A percentile compares a stretch with the other conserved stretches of the same genome.
Evolutionary conservation across 2,329 filamentous ascomycete species (phyloP).

Genomic region (Penicillium sp.): DNA sequence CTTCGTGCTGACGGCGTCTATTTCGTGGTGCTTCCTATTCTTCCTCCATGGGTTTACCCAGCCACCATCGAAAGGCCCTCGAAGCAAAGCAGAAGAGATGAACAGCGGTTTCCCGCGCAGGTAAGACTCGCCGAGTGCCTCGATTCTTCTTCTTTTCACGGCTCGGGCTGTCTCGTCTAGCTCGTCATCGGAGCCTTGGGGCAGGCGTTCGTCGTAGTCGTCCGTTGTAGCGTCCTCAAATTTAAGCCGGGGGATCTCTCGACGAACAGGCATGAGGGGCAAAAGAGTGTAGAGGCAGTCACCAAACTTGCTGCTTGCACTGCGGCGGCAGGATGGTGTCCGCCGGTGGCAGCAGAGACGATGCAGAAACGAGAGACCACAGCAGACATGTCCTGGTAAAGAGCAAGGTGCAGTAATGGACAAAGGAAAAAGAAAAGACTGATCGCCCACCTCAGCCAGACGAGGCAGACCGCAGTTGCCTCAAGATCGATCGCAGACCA

Average conservation of each 20-base stretch:
- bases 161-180: conserved; percentile 27
- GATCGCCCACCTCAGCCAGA: background rate
- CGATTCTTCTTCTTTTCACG: conserved; percentile 41
- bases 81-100: conserved; percentile 43
- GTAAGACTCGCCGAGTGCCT: conserved; percentile 39
- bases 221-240: conserved; percentile 30
- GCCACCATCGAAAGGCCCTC: conserved; percentile 40
- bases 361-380: background rate
- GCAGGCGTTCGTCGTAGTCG: conserved; percentile 24
- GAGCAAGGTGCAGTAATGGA: background rate
- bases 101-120: conserved; percentile 40
- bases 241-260: conserved; percentile 29
- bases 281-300: background rate
- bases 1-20: background rate
- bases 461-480: background rate
- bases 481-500: background rate
- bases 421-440: background rate
- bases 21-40: conserved; percentile 16
- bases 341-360: background rate
- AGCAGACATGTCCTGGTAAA: background rate
- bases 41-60: conserved; percentile 48
- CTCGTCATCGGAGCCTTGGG: conserved; percentile 39
- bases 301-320: background rate
- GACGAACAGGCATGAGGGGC: conserved; percentile 30
- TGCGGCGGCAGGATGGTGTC: background rate